A percentile compares a stretch with the other conserved stretches of the same genome.
Conservation (phyloP, 2,329 filamentous ascomycete genomes). For the Sclerotinia sclerotiorum region DNA sequence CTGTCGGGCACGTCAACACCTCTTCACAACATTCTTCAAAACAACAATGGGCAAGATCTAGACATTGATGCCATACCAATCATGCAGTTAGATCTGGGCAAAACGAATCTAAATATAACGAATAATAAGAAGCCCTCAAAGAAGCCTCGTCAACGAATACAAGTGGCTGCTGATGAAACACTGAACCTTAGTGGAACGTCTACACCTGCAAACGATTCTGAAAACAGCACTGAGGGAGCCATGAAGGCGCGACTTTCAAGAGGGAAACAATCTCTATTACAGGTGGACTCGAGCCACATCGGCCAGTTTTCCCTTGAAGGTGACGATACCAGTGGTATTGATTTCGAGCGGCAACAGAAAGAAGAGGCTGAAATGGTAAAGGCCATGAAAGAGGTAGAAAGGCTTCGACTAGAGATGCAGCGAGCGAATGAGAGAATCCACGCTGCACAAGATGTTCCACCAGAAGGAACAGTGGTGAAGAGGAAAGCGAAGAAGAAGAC, state of each 20-base stretch:
- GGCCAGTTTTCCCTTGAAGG: conserved; percentile 69
- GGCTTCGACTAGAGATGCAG: conserved; percentile 85
- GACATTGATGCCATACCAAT: conserved; percentile 96
- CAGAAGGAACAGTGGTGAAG: conserved; percentile 62
- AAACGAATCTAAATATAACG: conserved; percentile 40
- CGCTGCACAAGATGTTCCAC: conserved; percentile 61
- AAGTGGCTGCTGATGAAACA: conserved; percentile 73
- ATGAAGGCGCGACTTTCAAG: conserved; percentile 52
- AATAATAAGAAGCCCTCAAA: conserved; percentile 41
- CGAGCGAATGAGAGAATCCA: conserved; percentile 73
- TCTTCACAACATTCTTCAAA: conserved; percentile 72
- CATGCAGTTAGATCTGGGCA: conserved; percentile 81
- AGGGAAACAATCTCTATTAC: conserved; percentile 65
- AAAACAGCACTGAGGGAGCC: conserved; percentile 49
- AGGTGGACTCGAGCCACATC: conserved; percentile 85
- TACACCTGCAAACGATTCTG: conserved; percentile 53
- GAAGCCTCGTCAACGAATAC: conserved; percentile 58
- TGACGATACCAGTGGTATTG: conserved; percentile 44
- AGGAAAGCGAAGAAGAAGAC: conserved; percentile 58
- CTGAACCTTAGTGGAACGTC: conserved; percentile 55
- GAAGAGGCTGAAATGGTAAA: conserved; percentile 87
- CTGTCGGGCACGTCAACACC: conserved; percentile 68
- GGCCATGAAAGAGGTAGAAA: conserved; percentile 86
- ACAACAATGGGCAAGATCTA: conserved; percentile 72
- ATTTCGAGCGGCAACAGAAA: conserved; percentile 65